phyloP scores from a whole-genome alignment of 805 yeast genomes.

The Metschnikowia dekortorum region DNA sequence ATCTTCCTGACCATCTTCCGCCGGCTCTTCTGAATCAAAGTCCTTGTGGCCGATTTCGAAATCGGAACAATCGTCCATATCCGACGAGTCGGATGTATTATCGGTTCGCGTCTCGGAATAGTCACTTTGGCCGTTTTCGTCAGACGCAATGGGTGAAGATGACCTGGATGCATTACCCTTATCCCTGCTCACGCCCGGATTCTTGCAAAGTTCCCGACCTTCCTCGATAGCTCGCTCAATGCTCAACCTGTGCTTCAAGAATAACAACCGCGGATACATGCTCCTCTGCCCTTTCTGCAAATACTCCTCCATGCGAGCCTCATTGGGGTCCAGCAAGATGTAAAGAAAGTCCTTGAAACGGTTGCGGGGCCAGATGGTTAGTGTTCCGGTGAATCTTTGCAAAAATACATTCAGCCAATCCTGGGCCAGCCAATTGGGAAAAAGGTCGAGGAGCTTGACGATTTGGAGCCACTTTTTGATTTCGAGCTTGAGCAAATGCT shows the following conservation, averaged over 20 bases:
- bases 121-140: conserved; percentile 9
- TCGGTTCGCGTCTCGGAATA: neutral
- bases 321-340: conserved; percentile 65
- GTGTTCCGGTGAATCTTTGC: conserved; percentile 69
- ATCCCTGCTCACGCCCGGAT: neutral
- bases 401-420: conserved; percentile 79
- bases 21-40: neutral
- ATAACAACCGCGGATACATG: conserved; percentile 61
- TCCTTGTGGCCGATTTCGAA: neutral
- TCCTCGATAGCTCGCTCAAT: conserved; percentile 62
- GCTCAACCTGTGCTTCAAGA: conserved; percentile 57
- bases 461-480: conserved; percentile 73
- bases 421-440: conserved; percentile 66
- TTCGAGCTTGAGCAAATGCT: conserved; percentile 66
- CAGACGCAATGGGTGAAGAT: conserved; percentile 10
- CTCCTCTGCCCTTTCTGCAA: conserved; percentile 60
- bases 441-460: conserved; percentile 57
- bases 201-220: conserved; percentile 34
- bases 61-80: neutral
- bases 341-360: conserved; percentile 54
- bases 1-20: too few relatives aligned
- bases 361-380: conserved; percentile 73
- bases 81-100: conserved; percentile 10
- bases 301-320: conserved; percentile 50
- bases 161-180: neutral